Evolutionary conservation across 163 green algal genomes (phyloP).

Genomic region (Picocystis sp.): DNA sequence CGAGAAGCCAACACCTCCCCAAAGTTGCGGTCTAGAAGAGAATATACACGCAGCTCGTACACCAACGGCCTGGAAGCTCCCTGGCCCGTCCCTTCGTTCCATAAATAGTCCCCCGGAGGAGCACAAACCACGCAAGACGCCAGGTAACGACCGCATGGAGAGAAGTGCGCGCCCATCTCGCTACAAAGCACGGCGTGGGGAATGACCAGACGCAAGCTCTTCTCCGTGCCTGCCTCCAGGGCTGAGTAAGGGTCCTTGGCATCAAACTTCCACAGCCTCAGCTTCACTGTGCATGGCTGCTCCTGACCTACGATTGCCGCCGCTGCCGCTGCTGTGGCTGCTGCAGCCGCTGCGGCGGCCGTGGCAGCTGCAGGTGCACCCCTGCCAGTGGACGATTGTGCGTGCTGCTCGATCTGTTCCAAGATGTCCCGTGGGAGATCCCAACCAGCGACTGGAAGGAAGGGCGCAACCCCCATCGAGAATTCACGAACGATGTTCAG

Average conservation of each 20-base stretch:
- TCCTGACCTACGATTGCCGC: conserved; percentile 42
- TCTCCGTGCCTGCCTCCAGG: conserved; percentile 13
- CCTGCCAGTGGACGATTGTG: background rate
- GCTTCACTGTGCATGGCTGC: conserved; percentile 57
- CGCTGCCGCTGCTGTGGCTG: conserved; percentile 13
- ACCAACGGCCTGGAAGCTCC: conserved; percentile 14
- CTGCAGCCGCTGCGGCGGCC: conserved; percentile 12
- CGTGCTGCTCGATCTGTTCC: background rate
- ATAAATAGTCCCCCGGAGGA: background rate
- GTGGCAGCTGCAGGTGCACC: background rate
- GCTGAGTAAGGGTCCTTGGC: conserved; percentile 11
- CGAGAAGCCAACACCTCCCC: conserved; percentile 45
- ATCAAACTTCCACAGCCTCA: conserved; percentile 55
- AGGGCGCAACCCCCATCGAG: too few relatives aligned
- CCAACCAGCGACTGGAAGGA: too few relatives aligned
- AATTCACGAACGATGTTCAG: too few relatives aligned
- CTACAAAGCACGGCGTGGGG: conserved; percentile 60
- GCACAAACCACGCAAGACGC: conserved; percentile 33
- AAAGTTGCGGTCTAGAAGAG: conserved; percentile 40
- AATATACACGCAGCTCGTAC: conserved; percentile 82
- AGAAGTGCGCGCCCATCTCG: conserved; percentile 87
- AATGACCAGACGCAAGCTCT: conserved; percentile 35
- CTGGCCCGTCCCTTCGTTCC: too few relatives aligned
- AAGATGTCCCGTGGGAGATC: too few relatives aligned
- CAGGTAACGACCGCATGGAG: conserved; percentile 55